Evolutionary conservation across 805 yeast genomes (phyloP), one percentile per base, ranked within the genome.

Genomic region (Starmerella stellata): DNA sequence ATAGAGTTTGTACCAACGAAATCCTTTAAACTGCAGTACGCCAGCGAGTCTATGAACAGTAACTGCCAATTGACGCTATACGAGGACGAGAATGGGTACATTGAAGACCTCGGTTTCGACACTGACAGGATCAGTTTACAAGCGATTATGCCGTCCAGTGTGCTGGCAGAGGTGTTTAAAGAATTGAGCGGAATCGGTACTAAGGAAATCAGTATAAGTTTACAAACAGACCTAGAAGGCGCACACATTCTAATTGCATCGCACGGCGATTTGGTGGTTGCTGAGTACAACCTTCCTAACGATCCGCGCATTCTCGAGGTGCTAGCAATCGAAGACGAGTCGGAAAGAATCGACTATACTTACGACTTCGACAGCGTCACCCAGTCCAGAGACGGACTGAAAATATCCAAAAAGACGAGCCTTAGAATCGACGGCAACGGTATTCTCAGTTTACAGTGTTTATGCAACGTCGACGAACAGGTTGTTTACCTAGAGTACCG

Each of bases 251-350:
- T 66, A 20, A 65, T 82, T 38, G 68, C 78, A 4, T 75, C 90
- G 0, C 66, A 65, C 30, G 79, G 87, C 9, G 78, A 74, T n/a
- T 64, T 79, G 34, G 93, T 93, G 0, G 62, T 65, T 37, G 73
- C 80, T 30, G 74, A 76, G 50, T 60, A 80, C 17, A 64, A 68
- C 8, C 65, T 75, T 35, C 93, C 93, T 0, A 68, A 65, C 43
- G 78, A 70, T 35, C 65, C 67, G 47, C 61, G 72, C 2, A 69
- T 73, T 11, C 54, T 82, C 24, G 87, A 78, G 44, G 72, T 74
- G 32, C 53, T 80, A 23, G 9, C 14, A 5, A 63, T 56, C 30
- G 58, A 63, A 7, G 56, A 55, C 24, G 59, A 56, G 17, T 48
- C 53, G 7, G 42, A 38, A 5, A n/a, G n/a, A n/a, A 53, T 50